These are phyloP conservation scores for Paramecium primaurelia DNA, from an alignment of 73 alveolate genomes.

Conservation along the genomic window DNA sequence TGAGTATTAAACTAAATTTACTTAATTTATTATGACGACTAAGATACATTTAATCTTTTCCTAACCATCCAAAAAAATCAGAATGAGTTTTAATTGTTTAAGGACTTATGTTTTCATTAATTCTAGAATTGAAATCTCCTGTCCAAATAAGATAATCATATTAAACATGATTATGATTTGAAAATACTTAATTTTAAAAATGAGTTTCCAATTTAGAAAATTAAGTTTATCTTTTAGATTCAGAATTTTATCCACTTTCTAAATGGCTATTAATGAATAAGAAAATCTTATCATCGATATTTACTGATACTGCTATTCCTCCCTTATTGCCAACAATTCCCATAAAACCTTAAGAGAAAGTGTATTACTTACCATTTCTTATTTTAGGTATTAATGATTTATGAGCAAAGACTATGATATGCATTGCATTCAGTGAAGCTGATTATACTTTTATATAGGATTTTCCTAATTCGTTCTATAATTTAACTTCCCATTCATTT, in stretches of 20 bases:
- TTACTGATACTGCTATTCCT: constrained; percentile 85
- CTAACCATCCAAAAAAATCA: constrained; percentile 32
- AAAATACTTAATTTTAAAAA: neutral
- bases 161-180: neutral
- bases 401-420: constrained; percentile 75
- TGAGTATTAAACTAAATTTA: neutral
- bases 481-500: constrained; percentile 77
- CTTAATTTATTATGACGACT: constrained; percentile 10
- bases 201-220: neutral
- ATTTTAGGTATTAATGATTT: constrained; percentile 66
- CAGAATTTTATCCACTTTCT: constrained; percentile 82
- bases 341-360: constrained; percentile 82
- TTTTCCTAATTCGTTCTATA: constrained; percentile 68
- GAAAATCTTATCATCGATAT: constrained; percentile 68
- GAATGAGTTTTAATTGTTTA: constrained; percentile 40
- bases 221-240: constrained; percentile 49
- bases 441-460: constrained; percentile 72
- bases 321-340: constrained; percentile 93
- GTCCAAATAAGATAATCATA: constrained; percentile 83
- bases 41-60: constrained; percentile 30
- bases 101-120: constrained; percentile 61
- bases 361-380: constrained; percentile 68
- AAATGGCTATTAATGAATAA: constrained; percentile 88
- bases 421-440: constrained; percentile 83
- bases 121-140: constrained; percentile 94